Base-by-base conservation (phyloP, 768 basidiomycete genomes). In the Kwoniella pini region DNA sequence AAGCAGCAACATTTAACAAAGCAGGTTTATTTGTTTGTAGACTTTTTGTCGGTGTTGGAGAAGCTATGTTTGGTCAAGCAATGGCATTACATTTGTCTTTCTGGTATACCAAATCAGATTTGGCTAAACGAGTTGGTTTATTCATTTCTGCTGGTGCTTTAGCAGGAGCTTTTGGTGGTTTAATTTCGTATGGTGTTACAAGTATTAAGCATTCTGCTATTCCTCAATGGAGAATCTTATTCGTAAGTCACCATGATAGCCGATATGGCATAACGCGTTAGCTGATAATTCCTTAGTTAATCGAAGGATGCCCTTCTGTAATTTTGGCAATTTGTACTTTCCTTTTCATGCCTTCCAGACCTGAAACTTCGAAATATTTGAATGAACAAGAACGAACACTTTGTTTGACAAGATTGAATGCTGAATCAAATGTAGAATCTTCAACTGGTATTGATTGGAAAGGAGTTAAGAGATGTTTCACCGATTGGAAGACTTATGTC, bases 311-410 rank as follows among this genome's bases (percentile, higher is more conserved):
- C 31, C 80, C 81, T 0, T 73, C 74, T 4, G 57, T 81, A 28
- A 2, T 80, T 10, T 74, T 81, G 33, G 80, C 80, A 26, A 67
- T 80, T 63, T 68, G 71, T 60, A 76, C 79, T 26, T 75, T 72
- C 67, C 69, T 81, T 58, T 81, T 74, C 77, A 74, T 81, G 38
- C 81, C 81, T 4, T 63, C 71, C 4, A 70, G 80, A 48, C 81
- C 81, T 0, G 74, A 80, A 38, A 74, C 63, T 15, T 69, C 74
- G 5, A 39, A 56, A n/a, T 81, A 76, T 65, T 64, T 81, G 36
- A 76, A 43, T 39, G 78, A 79, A 42, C 69, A 77, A 5, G 71
- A 81, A 61, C 67, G 81, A 4, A 75, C 71, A 1, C 46, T 81
- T 21, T 74, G 71, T 27, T 60, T 76, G 26, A 78, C 79, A 6